phyloP scores from a whole-genome alignment of 179 eudicot genomes.

The Pouteria campechiana region DNA sequence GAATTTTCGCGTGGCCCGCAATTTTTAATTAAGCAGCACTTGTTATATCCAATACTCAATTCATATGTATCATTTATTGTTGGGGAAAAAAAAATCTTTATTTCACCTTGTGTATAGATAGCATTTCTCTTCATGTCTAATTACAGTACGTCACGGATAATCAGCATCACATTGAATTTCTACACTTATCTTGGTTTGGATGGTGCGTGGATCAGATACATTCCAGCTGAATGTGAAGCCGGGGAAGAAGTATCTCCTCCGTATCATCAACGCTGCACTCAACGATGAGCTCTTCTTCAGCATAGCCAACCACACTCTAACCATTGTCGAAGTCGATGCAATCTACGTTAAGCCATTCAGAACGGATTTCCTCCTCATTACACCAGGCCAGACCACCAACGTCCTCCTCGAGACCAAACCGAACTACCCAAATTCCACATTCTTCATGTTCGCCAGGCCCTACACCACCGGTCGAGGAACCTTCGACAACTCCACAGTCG shows the following conservation, averaged over 20 bases:
- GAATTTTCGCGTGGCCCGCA: no score
- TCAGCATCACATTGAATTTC: no score
- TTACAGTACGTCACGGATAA: no score
- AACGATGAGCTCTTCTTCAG: slow-evolving; percentile 59
- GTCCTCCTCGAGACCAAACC: slow-evolving; percentile 34
- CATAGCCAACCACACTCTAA: slow-evolving; percentile 44
- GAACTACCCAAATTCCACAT: slow-evolving; percentile 21
- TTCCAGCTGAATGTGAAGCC: slow-evolving; percentile 45
- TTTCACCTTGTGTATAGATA: no score
- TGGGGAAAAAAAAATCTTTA: no score
- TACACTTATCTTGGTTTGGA: no score
- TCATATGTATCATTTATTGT: no score
- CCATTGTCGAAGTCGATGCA: slow-evolving; percentile 47
- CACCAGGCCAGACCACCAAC: slow-evolving; percentile 58
- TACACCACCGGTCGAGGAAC: slow-evolving; percentile 42
- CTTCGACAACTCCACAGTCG: slow-evolving; percentile 38
- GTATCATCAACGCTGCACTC: slow-evolving; percentile 47
- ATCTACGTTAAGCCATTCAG: slow-evolving; percentile 47
- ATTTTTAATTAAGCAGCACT: no score
- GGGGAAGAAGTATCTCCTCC: slow-evolving; percentile 42
- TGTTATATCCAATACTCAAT: no score
- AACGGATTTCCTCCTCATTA: slow-evolving; percentile 23
- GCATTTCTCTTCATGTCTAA: no score
- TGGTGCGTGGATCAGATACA: slow-evolving; percentile 24
- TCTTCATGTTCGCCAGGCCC: slow-evolving; percentile 42